Evolutionary conservation across 495 filamentous ascomycete genomes (phyloP).

Genomic region (Echria macrotheca): DNA sequence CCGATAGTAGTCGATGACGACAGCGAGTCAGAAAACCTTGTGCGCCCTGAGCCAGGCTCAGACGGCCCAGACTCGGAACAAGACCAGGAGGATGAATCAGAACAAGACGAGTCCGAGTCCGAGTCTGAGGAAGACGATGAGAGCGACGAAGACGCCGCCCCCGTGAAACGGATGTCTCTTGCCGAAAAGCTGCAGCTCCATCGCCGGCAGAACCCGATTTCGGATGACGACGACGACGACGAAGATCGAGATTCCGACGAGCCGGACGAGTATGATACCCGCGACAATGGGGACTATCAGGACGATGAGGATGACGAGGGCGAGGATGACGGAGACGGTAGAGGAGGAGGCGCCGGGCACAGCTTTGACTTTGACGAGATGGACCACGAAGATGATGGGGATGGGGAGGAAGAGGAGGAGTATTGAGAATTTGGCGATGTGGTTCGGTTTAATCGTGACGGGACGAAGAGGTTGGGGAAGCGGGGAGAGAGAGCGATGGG

Average conservation of each 20-base stretch:
- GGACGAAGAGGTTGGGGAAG: no score
- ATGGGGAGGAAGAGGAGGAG: background rate
- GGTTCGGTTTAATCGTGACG: no score
- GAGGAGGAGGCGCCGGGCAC: background rate
- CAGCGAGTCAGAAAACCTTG: background rate
- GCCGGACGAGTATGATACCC: background rate
- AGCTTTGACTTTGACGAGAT: background rate
- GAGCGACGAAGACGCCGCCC: background rate
- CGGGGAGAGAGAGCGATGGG: no score
- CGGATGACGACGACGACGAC: background rate
- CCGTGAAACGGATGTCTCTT: background rate
- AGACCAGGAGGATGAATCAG: no score
- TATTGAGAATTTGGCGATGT: background rate
- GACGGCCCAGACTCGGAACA: no score
- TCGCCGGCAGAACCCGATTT: constrained; percentile 3
- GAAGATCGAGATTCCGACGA: background rate
- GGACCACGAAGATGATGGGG: background rate
- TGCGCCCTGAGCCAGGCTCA: no score
- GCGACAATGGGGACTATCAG: background rate
- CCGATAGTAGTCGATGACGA: background rate
- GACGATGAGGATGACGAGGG: background rate
- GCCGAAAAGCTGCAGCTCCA: constrained; percentile 5
- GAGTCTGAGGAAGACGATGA: background rate
- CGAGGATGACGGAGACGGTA: background rate
- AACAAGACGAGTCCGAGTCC: no score